Base-by-base conservation (phyloP, 495 filamentous ascomycete species). In the Neurospora sp. region DNA sequence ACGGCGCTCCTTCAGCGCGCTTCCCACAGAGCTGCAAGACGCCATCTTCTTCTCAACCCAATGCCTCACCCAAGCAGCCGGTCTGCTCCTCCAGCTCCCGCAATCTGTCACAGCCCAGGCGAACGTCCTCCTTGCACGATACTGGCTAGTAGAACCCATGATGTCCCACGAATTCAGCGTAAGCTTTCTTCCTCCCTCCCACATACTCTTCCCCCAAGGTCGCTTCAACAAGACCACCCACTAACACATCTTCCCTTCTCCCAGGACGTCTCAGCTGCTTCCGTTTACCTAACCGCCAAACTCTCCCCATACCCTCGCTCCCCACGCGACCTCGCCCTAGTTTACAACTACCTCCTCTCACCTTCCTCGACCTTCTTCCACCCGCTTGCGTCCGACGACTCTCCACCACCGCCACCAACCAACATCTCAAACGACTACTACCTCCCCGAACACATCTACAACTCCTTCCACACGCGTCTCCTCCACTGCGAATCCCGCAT, bases 81-180 rank as follows among this genome's bases (percentile, higher is more conserved):
- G 96, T 7, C 84, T 97, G 8, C 87, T 98, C 9, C 86, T 99
- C 4, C 88, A 92, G 54, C 83, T 98, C 69, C 92, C 95, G 1
- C 96, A 98, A 78, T 93, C 95, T 72, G 88, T 94, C 69, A 93
- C 97, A 37, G 92, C 94, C 17, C 93, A 94, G 77, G 93, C 96
- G 3, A 91, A 94, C 77, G 89, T 99, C n/a, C 83, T 96, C 0
- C 89, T 97, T 38, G 92, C 90, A n/a, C 87, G 96, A 6, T 97
- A 94, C 84, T 98, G 92, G 89, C 83, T 94, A 6, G 89, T 86
- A 37, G 84, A 85, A 19, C 78, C 80, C 0, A 80, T 82, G 4
- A 82, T 87, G 70, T 71, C 77, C 19, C 73, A 84, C 66, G 85
- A 88, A 71, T 88, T 88, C 71, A 85, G 83, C 76, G 84, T 85